Evolutionary conservation across 1,139 yeast species (phyloP), one percentile per base, ranked within the genome.

Genomic region (Candida dubliniensis): DNA sequence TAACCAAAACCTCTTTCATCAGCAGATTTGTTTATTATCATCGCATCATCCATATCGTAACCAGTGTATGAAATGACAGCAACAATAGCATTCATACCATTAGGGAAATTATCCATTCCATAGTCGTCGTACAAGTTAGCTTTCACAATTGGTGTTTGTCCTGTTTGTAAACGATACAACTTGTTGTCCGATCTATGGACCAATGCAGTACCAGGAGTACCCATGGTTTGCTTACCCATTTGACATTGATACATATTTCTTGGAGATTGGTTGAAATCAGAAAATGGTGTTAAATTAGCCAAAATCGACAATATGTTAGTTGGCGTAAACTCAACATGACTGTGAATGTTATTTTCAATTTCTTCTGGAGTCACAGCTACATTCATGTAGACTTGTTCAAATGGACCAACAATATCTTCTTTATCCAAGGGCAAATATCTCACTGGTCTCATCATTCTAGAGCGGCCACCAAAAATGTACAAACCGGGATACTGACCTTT

Each of bases 141-240:
- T 59, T 93, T 87, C 38, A 93, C 99, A 61, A 93, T 88, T 38
- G 99, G 99, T 2, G 98, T 88, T 73, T 93, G 99, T 42, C 99
- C 99, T 36, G 89, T 79, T 69, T 93, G 99, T 55, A 93, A 74
- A 59, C 95, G 83, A 69, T 93, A 93, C 49, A 93, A 72, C 66
- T 91, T 95, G 71, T 95, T 95, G 66, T 93, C 99, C 1, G 96
- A 87, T 67, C 99, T 81, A 65, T 91, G 96, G 38, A 76, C 81
- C 47, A 93, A 74, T 0, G 96, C 97, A 47, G 93, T 96, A 71
- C 98, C 98, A 8, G 99, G 99, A 4, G 99, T 93, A 70, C 99
- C 99, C 99, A 93, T 93, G 23, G 99, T 93, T 76, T 93, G 99
- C 72, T 93, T 93, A 81, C 98, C 99, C 99, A 93, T 93, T 78